Evolutionary conservation across 2,329 filamentous ascomycete genomes (phyloP).

Genomic region (Fusarium floridanum): DNA sequence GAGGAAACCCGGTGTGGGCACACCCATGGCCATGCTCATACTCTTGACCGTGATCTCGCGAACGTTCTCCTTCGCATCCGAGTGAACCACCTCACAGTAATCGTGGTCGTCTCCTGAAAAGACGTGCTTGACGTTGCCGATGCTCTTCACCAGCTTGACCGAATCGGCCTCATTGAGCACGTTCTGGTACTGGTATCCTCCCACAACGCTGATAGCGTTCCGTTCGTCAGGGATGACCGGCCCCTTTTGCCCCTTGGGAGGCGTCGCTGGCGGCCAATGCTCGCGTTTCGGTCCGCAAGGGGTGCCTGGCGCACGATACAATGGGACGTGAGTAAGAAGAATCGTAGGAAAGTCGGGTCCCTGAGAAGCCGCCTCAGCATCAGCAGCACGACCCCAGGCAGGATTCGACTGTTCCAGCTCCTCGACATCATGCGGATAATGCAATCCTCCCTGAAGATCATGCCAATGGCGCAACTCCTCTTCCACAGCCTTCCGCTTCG

Average conservation of each 20-base stretch:
- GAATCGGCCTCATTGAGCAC: conserved; percentile 85
- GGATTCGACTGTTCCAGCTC: conserved; percentile 64
- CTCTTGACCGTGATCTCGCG: conserved; percentile 95
- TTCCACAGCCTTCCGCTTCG: conserved; percentile 76
- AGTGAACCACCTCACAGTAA: conserved; percentile 92
- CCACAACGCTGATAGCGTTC: conserved; percentile 82
- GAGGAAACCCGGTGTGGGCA: conserved; percentile 86
- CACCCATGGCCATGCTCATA: conserved; percentile 96
- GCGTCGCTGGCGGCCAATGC: conserved; percentile 79
- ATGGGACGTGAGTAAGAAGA: conserved; percentile 89
- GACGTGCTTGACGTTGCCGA: conserved; percentile 85
- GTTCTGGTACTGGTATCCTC: conserved; percentile 97
- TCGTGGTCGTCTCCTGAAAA: conserved; percentile 99
- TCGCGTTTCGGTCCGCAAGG: conserved; percentile 91
- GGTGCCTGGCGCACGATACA: conserved; percentile 85
- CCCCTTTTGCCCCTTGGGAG: conserved; percentile 67
- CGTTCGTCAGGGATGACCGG: conserved; percentile 73
- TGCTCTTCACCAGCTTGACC: conserved; percentile 77
- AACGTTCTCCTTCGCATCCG: conserved; percentile 73
- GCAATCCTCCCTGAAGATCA: conserved; percentile 68
- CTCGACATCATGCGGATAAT: conserved; percentile 71
- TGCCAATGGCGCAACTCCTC: conserved; percentile 76
- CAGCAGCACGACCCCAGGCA: conserved; percentile 32
- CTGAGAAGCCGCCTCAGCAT: conserved; percentile 59
- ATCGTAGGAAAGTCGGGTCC: conserved; percentile 83